These are phyloP conservation scores for Cichorium intybus DNA, from an alignment of 140 eudicot genomes.

Conservation along the genomic window DNA sequence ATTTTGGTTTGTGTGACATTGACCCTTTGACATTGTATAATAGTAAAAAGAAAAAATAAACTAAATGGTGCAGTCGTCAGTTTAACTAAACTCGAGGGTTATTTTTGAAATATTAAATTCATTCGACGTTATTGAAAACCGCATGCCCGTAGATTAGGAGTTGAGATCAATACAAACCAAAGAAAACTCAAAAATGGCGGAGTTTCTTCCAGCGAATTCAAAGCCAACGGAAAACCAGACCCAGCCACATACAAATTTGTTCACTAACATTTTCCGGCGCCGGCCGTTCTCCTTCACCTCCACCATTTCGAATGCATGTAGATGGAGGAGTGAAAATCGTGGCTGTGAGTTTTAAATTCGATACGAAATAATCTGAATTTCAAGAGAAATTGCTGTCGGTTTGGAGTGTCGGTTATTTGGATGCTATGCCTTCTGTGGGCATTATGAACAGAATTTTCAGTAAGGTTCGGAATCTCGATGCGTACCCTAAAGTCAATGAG, in stretches of 20 bases:
- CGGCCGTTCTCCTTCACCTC: conserved; percentile 16
- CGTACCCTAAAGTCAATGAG: conserved; percentile 83
- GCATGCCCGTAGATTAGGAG: conserved; percentile 18
- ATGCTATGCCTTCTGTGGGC: conserved; percentile 14
- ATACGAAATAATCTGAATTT: conserved; percentile 10
- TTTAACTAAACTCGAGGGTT: conserved; percentile 3
- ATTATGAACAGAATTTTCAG: conserved; percentile 54
- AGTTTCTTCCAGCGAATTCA: conserved; percentile 24
- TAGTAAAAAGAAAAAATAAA: neutral
- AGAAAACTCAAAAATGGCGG: conserved; percentile 28
- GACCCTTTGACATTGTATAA: too few species aligned
- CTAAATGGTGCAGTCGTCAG: neutral
- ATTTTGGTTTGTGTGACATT: too few species aligned
- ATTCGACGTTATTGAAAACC: conserved; percentile 19
- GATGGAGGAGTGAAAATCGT: conserved; percentile 2
- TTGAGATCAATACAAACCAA: neutral
- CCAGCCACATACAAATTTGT: conserved; percentile 12
- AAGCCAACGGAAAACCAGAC: conserved; percentile 22
- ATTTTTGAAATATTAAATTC: conserved; percentile 1
- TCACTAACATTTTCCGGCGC: conserved; percentile 24
- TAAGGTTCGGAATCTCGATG: conserved; percentile 63
- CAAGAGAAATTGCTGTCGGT: neutral
- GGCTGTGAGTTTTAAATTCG: conserved; percentile 1
- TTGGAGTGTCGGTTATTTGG: conserved; percentile 4
- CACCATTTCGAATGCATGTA: conserved; percentile 6